These are phyloP conservation scores for Syzygium aqueum DNA, from an alignment of 345 rosid genomes.

Conservation along the genomic window DNA sequence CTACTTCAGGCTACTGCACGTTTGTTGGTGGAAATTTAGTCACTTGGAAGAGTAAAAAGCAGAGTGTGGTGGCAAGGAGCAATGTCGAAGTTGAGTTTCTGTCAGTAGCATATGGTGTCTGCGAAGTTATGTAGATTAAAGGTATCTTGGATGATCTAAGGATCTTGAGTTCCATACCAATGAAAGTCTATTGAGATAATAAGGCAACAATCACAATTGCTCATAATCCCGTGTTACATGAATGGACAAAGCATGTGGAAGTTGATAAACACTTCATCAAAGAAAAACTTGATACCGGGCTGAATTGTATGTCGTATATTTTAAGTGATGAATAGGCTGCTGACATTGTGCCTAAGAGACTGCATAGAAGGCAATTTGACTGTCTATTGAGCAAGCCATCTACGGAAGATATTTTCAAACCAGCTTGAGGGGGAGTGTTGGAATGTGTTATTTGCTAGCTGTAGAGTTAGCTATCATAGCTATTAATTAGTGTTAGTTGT, in stretches of 20 bases:
- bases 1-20: not conserved
- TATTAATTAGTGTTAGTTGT: no score
- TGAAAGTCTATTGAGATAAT: not conserved
- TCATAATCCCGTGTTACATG: not conserved
- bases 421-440: not conserved
- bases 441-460: not conserved
- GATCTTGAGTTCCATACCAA: not conserved
- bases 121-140: not conserved
- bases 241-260: not conserved
- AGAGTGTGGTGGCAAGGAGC: not conserved
- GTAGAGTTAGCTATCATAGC: no score
- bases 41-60: not conserved
- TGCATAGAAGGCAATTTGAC: not conserved
- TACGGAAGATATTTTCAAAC: not conserved
- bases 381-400: fast-evolving
- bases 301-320: not conserved
- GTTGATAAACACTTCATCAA: not conserved
- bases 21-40: not conserved
- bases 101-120: not conserved
- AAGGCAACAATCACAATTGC: not conserved
- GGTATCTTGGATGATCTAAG: fast-evolving
- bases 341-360: not conserved
- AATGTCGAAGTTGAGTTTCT: fast-evolving
- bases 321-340: fast-evolving
- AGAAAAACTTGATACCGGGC: not conserved